Conservation (phyloP, 225 moss, liverwort and hornwort species). For the Sphagnum contortum region DNA sequence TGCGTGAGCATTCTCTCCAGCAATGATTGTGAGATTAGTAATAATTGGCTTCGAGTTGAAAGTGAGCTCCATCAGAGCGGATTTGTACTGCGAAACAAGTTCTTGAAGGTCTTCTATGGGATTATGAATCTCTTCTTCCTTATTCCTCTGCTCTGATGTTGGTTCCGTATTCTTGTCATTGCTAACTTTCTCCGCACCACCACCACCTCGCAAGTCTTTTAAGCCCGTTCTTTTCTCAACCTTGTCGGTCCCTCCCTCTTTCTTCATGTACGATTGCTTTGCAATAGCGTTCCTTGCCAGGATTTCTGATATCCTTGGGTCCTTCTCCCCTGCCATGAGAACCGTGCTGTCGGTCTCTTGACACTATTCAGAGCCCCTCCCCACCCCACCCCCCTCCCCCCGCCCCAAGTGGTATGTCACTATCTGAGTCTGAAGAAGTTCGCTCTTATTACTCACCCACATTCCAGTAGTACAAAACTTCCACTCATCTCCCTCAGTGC, state of each 20-base stretch:
- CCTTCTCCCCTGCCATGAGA: no score
- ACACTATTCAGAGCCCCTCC: no score
- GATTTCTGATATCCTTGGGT: no score
- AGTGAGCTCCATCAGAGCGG: slow-evolving; percentile 85
- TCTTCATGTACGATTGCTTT: neutral
- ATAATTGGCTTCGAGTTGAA: slow-evolving; percentile 99
- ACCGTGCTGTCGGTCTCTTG: no score
- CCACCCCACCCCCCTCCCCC: no score
- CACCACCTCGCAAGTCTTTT: slow-evolving; percentile 8
- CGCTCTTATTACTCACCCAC: no score
- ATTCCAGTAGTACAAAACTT: no score
- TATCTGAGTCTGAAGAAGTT: no score
- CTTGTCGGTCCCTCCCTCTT: slow-evolving; percentile 1
- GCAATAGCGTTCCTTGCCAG: neutral
- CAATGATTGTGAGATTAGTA: slow-evolving; percentile 97
- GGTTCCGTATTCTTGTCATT: slow-evolving; percentile 8
- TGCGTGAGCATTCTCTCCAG: slow-evolving; percentile 90
- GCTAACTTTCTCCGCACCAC: neutral
- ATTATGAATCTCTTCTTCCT: slow-evolving; percentile 1
- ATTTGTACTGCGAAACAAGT: slow-evolving; percentile 82
- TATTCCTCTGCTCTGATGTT: no score
- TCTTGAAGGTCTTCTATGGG: slow-evolving; percentile 52
- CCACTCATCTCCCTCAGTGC: no score
- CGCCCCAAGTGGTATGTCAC: no score
- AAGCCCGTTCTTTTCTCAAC: neutral